Percentiles rank a stretch among this genome's conserved stretches.
Conservation (phyloP, 768 basidiomycete species). For the Holtermannia corniformis region DNA sequence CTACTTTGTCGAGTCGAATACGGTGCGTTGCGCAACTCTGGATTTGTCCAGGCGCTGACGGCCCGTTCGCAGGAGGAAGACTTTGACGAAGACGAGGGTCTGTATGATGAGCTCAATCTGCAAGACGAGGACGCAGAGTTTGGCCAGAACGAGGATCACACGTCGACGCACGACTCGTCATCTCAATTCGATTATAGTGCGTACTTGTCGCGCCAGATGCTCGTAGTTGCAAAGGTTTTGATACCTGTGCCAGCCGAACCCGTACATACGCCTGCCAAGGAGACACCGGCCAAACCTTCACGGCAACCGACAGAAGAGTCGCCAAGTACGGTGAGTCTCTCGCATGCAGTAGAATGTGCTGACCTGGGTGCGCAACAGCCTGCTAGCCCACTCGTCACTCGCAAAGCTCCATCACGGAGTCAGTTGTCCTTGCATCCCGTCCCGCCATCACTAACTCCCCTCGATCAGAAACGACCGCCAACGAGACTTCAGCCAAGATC, state of each 20-base stretch:
- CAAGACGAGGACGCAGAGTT: constrained; percentile 95
- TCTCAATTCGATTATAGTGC: constrained; percentile 36
- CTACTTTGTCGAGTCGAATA: constrained; percentile 93
- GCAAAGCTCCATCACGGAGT: constrained; percentile 1
- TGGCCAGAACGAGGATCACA: constrained; percentile 56
- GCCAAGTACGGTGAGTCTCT: not conserved
- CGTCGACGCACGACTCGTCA: constrained; percentile 55
- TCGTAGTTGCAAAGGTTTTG: too few relatives aligned
- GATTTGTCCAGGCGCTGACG: not conserved
- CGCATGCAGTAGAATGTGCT: not conserved
- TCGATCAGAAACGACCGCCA: not conserved
- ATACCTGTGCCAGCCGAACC: not conserved
- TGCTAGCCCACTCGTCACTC: constrained; percentile 1
- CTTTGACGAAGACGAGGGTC: constrained; percentile 93
- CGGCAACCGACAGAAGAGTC: not conserved
- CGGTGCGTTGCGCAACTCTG: constrained; percentile 51
- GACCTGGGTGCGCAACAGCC: not conserved
- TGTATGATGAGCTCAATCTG: constrained; percentile 95
- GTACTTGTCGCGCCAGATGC: too few relatives aligned
- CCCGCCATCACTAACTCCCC: not conserved
- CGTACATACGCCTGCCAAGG: not conserved
- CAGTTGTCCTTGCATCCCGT: not conserved
- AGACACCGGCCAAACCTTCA: not conserved
- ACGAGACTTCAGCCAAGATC: not conserved
- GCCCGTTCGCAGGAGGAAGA: constrained; percentile 68